Percentiles rank a stretch among this genome's conserved stretches.
Evolutionary conservation across 2,329 filamentous ascomycete species (phyloP).

Genomic region (Neopestalotiopsis rosae): DNA sequence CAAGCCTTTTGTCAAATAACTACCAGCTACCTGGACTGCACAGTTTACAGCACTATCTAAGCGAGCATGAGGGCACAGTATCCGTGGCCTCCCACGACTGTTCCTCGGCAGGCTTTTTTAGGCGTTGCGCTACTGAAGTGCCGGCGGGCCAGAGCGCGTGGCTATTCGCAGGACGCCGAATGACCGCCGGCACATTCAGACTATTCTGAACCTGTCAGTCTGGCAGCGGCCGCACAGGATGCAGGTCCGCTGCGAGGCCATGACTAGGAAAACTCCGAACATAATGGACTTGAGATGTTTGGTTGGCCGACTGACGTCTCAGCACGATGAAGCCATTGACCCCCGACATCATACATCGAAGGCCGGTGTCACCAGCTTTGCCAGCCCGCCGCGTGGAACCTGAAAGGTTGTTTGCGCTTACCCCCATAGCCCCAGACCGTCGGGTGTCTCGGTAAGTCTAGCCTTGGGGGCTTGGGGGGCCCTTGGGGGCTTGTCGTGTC

Average conservation of each 20-base stretch:
- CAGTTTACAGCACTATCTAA: no score
- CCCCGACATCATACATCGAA: not conserved
- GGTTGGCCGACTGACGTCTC: not conserved
- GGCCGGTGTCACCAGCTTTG: not conserved
- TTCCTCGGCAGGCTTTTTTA: not conserved
- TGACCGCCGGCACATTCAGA: not conserved
- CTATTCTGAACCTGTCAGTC: not conserved
- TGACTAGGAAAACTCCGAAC: not conserved
- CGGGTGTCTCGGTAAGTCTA: not conserved
- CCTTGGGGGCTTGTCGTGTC: not conserved
- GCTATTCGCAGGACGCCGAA: not conserved
- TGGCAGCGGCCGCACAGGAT: not conserved
- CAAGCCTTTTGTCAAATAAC: no score
- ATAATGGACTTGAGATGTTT: not conserved
- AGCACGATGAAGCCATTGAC: not conserved
- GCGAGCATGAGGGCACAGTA: not conserved
- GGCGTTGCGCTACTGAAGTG: not conserved
- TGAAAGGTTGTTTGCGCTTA: not conserved
- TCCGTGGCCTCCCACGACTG: not conserved
- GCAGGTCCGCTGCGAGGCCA: not conserved
- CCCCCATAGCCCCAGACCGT: not conserved
- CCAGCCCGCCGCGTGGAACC: not conserved
- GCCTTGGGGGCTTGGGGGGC: not conserved
- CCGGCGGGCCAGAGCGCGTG: not conserved
- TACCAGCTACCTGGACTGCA: no score